Percentiles rank a stretch among this genome's conserved stretches.
phyloP scores from a whole-genome alignment of 1,139 yeast species.

The Kodamaea plutei region DNA sequence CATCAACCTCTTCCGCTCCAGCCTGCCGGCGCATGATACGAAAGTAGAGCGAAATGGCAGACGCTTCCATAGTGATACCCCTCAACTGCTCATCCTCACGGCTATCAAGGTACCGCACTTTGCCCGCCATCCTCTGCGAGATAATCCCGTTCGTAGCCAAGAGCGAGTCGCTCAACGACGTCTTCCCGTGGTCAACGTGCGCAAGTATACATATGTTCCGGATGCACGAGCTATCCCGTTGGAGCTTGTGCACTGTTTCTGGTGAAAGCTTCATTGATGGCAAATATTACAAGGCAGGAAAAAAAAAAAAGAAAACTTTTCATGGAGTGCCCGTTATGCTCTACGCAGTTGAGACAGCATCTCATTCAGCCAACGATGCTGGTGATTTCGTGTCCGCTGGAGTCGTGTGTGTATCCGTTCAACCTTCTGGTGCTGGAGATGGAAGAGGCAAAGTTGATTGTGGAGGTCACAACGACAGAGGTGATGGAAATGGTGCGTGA shows the following conservation, averaged over 20 bases:
- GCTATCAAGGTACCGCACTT: conserved; percentile 86
- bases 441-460: conserved; percentile 21
- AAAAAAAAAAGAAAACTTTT: background rate
- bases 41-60: conserved; percentile 86
- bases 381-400: conserved; percentile 26
- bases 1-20: conserved; percentile 30
- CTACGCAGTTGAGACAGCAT: conserved; percentile 20
- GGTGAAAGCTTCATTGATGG: conserved; percentile 52
- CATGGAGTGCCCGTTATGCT: conserved; percentile 30
- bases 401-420: conserved; percentile 30
- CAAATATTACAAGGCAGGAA: no score
- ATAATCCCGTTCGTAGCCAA: conserved; percentile 95
- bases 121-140: conserved; percentile 92
- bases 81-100: conserved; percentile 93
- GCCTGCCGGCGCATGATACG: conserved; percentile 49
- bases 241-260: conserved; percentile 62
- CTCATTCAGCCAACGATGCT: conserved; percentile 25
- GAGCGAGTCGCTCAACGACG: conserved; percentile 88
- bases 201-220: conserved; percentile 94
- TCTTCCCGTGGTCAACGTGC: conserved; percentile 98
- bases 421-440: conserved; percentile 26
- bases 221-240: conserved; percentile 62
- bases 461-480: conserved; percentile 20
- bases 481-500: conserved; percentile 24
- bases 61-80: conserved; percentile 97